phyloP scores from a whole-genome alignment of 2,329 filamentous ascomycete species.

The Fusarium sp. region DNA sequence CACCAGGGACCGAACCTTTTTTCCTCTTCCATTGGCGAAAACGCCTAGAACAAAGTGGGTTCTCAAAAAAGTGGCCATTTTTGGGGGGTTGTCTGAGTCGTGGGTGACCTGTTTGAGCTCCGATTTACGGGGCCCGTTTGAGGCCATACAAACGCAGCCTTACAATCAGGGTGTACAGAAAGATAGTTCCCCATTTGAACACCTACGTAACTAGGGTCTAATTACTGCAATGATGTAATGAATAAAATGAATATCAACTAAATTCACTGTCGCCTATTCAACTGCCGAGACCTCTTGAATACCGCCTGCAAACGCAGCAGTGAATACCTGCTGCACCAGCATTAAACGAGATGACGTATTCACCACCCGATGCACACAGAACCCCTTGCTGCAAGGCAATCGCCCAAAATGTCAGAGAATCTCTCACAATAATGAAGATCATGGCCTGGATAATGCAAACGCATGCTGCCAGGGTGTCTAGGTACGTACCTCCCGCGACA shows the following conservation, averaged over 20 bases:
- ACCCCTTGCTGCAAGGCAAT: conserved; percentile 14
- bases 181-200: background rate
- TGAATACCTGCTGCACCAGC: background rate
- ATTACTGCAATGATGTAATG: background rate
- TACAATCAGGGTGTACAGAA: background rate
- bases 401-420: conserved; percentile 16
- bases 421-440: conserved; percentile 23
- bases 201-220: background rate
- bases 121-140: conserved; percentile 24
- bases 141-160: background rate
- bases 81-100: background rate
- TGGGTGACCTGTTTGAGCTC: conserved; percentile 7
- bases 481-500: conserved; percentile 20
- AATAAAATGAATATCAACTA: background rate
- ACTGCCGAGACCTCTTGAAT: background rate
- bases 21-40: conserved; percentile 21
- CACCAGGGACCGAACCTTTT: background rate
- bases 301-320: background rate
- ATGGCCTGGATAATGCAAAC: conserved; percentile 30
- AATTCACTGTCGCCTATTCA: background rate
- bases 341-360: conserved; percentile 19
- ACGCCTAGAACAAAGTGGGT: conserved; percentile 40
- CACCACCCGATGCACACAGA: conserved; percentile 9
- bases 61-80: background rate
- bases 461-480: conserved; percentile 18